Evolutionary conservation across 352 stramenopile genomes (phyloP).

Genomic region (Pythium rhizo-oryzae): DNA sequence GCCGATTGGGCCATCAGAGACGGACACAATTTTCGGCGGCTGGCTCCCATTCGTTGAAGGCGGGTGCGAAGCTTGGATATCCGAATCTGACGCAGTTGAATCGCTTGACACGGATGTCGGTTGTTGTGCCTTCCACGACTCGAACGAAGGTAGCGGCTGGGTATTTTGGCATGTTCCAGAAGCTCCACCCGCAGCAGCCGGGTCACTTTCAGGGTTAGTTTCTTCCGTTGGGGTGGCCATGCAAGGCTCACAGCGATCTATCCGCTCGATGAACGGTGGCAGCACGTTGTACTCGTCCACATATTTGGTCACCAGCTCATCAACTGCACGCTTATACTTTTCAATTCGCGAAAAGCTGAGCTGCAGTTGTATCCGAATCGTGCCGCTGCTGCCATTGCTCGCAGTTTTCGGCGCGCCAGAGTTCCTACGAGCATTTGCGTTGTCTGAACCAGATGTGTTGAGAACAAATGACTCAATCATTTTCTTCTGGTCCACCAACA

Average conservation of each 20-base stretch:
- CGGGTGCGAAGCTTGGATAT: neutral
- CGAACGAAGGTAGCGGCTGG: constrained; percentile 24
- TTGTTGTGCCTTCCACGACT: constrained; percentile 32
- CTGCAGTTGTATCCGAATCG: constrained; percentile 62
- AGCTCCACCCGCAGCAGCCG: neutral
- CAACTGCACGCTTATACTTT: constrained; percentile 55
- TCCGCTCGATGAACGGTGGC: constrained; percentile 57
- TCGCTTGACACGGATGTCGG: neutral
- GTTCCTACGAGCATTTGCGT: neutral
- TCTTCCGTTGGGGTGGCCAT: constrained; percentile 12
- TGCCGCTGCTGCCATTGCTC: constrained; percentile 29
- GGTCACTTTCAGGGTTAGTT: neutral
- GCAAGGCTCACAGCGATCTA: constrained; percentile 18
- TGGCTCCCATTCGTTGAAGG: neutral
- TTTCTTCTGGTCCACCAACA: constrained; percentile 69
- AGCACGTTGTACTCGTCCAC: constrained; percentile 55
- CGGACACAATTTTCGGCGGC: neutral
- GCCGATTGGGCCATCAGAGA: neutral
- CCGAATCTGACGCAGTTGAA: neutral
- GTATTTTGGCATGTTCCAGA: neutral
- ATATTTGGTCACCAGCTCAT: constrained; percentile 63
- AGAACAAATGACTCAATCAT: constrained; percentile 62
- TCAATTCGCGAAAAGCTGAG: constrained; percentile 65
- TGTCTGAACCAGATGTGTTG: constrained; percentile 13
- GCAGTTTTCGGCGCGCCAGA: constrained; percentile 12